Conservation (phyloP, 1,284 basidiomycete genomes). For the Rhodotorula mucilaginosa region DNA sequence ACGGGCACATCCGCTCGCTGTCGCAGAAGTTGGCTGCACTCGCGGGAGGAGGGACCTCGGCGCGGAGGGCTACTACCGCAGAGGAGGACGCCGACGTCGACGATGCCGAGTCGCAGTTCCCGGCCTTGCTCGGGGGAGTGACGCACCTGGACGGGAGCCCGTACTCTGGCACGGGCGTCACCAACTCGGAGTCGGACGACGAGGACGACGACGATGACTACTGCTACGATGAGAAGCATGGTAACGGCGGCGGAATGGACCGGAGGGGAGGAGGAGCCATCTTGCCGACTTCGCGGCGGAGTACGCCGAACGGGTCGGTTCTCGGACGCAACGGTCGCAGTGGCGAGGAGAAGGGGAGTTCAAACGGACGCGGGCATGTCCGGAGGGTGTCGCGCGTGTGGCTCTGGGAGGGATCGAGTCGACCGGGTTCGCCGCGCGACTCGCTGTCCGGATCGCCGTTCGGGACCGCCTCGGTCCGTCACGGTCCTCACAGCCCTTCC, state of each 20-base stretch:
- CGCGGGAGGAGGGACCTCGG: neutral
- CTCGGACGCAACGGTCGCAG: neutral
- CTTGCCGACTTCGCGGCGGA: constrained; percentile 1
- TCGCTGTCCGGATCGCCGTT: neutral
- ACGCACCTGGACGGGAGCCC: neutral
- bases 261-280: neutral
- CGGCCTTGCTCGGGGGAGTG: constrained; percentile 14
- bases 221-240: neutral
- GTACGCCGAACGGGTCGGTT: neutral
- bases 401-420: constrained; percentile 25
- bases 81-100: constrained; percentile 17
- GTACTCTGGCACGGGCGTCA: neutral
- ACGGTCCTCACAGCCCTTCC: neutral
- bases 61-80: neutral
- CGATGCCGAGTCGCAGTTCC: constrained; percentile 19
- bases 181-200: neutral
- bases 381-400: constrained; percentile 28
- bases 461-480: neutral
- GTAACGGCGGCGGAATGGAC: neutral
- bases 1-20: neutral
- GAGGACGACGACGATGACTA: constrained; percentile 2
- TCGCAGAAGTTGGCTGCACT: neutral
- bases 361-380: constrained; percentile 12
- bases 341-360: neutral
- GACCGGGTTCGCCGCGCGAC: neutral